Conservation (phyloP, 192 early-diverging fungal species). For the Backusella macrospora region DNA sequence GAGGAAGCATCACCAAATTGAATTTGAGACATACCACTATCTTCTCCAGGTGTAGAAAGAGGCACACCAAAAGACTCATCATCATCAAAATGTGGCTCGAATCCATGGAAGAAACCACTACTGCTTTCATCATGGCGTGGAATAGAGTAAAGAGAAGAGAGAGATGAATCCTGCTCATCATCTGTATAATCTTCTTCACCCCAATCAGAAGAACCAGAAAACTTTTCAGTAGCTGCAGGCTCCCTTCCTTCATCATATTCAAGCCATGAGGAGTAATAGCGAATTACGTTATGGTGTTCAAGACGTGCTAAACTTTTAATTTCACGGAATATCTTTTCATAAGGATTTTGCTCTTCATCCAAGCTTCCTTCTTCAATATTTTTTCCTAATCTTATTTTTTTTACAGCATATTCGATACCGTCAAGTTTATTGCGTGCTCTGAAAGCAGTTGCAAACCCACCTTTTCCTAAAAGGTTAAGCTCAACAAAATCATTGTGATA, state of each 20-base stretch:
- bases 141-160: constrained; percentile 11
- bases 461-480: constrained; percentile 77
- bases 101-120: constrained; percentile 22
- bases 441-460: constrained; percentile 91
- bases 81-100: constrained; percentile 21
- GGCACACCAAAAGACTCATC: constrained; percentile 6
- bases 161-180: constrained; percentile 42
- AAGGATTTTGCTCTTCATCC: constrained; percentile 40
- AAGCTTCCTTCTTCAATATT: constrained; percentile 28
- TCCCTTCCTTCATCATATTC: constrained; percentile 56
- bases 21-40: constrained; percentile 19
- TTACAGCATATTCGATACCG: constrained; percentile 89
- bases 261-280: constrained; percentile 93
- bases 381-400: constrained; percentile 72
- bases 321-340: constrained; percentile 83
- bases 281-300: constrained; percentile 88
- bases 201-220: constrained; percentile 18
- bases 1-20: neutral
- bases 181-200: constrained; percentile 41
- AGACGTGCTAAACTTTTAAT: constrained; percentile 87
- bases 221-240: constrained; percentile 32
- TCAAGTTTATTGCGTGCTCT: constrained; percentile 88
- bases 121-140: neutral
- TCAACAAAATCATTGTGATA: constrained; percentile 87
- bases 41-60: neutral